Percentiles rank a stretch among this genome's conserved stretches.
Conservation (phyloP, 495 filamentous ascomycete genomes). For the Rhypophila decipiens region DNA sequence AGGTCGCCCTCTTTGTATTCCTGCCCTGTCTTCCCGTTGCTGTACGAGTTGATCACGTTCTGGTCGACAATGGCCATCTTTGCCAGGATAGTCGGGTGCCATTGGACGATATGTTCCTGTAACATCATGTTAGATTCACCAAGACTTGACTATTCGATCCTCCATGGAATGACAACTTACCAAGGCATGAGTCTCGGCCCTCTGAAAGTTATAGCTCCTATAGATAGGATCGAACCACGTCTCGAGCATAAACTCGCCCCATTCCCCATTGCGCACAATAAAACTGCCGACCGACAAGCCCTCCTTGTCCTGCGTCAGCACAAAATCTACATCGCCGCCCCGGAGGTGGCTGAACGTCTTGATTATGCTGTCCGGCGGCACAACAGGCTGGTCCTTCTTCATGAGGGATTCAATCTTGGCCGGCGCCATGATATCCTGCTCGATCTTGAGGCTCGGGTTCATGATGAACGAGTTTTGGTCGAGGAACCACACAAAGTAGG, state of each 20-base stretch:
- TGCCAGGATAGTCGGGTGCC: constrained; percentile 96
- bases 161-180: constrained; percentile 43
- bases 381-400: constrained; percentile 77
- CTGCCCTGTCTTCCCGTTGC: constrained; percentile 28
- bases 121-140: background rate
- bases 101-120: constrained; percentile 88
- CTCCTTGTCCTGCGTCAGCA: constrained; percentile 77
- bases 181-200: constrained; percentile 86
- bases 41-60: constrained; percentile 71
- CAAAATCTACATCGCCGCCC: constrained; percentile 70
- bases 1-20: constrained; percentile 84
- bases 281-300: constrained; percentile 74
- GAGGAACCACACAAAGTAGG: constrained; percentile 77
- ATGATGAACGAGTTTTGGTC: constrained; percentile 81
- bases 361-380: constrained; percentile 94
- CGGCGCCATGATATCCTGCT: constrained; percentile 62
- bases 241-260: constrained; percentile 88
- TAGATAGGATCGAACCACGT: constrained; percentile 96
- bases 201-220: constrained; percentile 89
- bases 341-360: constrained; percentile 82
- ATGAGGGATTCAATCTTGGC: constrained; percentile 68
- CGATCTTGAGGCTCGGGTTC: constrained; percentile 65
- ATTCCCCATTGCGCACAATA: constrained; percentile 75
- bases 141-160: background rate
- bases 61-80: constrained; percentile 83